Evolutionary conservation across 2,329 filamentous ascomycete genomes (phyloP), one percentile per base, ranked within the genome.

Genomic region (Arthrobotrys musiformis): DNA sequence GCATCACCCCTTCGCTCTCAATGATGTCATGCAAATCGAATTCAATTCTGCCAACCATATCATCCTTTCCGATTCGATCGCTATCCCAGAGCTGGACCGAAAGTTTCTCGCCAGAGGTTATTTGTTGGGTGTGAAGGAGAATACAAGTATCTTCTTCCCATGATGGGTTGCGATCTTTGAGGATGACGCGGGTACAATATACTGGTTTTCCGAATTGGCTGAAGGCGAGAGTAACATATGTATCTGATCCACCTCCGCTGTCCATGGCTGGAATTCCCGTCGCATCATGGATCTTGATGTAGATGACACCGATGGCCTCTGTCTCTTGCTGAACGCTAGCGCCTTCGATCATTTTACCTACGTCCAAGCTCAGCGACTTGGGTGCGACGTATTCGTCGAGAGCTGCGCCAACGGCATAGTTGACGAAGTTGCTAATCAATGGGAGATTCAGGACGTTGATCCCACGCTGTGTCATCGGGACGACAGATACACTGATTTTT

Each of bases 391-490:
- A 97, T 88, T 97, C 91, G 82, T 90, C 92, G 1, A 92, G 91
- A 0, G 94, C 93, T 0, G 95, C 90, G 40, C 90, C 90, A 80
- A 98, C 97, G 4, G 94, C 93, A 85, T 94, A 97, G 84, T 97
- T 97, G 83, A 97, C 94, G 82, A 99, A 98, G 81, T 96, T 96
- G 13, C 93, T 96, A 81, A 98, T 97, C 40, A 98, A 84, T 0
- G 94, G 94, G 8, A 98, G 85, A 80, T 98, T 97, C 26, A 98
- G 86, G 52, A 98, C 90, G 80, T 98, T 98, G 77, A 96, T 90
- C 1, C 93, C 94, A 79, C 90, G 91, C 82, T 95, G 90, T 0
- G 78, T 78, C 91, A 98, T 95, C 0, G 95, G 95, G 13, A 93
- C 91, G 82, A 94, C 98, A 1, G 93, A 92, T 15, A 94, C 94